phyloP scores from a whole-genome alignment of 768 basidiomycete genomes.

The Pilatotrama ljubarskyi region DNA sequence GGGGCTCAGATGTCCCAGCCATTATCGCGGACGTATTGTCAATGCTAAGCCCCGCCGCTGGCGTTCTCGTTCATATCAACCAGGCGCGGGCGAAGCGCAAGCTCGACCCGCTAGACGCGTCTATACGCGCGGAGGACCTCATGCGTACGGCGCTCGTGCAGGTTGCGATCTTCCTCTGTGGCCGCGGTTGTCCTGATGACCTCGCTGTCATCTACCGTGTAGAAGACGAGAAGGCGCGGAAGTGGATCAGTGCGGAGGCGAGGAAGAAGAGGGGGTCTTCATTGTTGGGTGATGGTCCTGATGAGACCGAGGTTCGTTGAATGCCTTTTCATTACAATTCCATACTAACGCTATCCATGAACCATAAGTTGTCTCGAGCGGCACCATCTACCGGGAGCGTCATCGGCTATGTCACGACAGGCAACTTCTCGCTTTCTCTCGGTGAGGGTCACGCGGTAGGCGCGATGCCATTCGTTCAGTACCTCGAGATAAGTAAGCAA shows the following conservation, averaged over 20 bases:
- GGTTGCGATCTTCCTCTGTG: constrained; percentile 61
- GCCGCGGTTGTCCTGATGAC: constrained; percentile 73
- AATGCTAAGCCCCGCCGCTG: constrained; percentile 42
- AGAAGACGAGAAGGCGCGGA: constrained; percentile 50
- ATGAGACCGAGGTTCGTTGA: constrained; percentile 33
- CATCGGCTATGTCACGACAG: constrained; percentile 85
- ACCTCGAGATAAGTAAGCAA: constrained; percentile 56
- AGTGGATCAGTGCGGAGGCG: constrained; percentile 43
- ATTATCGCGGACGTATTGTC: constrained; percentile 46
- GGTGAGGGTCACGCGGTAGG: constrained; percentile 82
- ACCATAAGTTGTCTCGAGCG: constrained; percentile 45
- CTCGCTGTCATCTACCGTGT: constrained; percentile 72
- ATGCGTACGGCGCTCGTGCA: constrained; percentile 64
- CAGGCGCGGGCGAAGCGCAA: constrained; percentile 56
- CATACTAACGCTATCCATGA: background rate
- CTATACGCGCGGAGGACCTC: constrained; percentile 43
- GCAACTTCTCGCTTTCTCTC: constrained; percentile 75
- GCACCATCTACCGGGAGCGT: constrained; percentile 45
- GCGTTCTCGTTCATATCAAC: constrained; percentile 58
- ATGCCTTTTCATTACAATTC: background rate
- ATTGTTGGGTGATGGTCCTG: constrained; percentile 23
- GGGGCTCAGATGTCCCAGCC: constrained; percentile 48
- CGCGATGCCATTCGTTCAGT: constrained; percentile 56
- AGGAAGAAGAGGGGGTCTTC: constrained; percentile 27
- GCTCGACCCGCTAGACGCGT: constrained; percentile 39